These are phyloP conservation scores for Camelina laxa DNA, from an alignment of 345 rosid species.

Conservation along the genomic window DNA sequence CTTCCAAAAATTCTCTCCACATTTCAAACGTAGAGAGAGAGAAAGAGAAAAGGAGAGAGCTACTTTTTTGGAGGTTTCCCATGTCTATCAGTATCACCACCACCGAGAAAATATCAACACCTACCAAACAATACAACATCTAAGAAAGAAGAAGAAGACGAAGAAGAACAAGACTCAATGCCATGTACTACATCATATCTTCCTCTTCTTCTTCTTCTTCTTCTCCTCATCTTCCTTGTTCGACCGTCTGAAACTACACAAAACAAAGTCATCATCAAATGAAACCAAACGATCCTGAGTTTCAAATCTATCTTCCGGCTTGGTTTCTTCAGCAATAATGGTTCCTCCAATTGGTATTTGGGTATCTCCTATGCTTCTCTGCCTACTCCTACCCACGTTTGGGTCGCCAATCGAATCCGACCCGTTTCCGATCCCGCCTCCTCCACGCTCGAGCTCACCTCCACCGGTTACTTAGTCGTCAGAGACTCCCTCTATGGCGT, in stretches of 20 bases:
- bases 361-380: slow-evolving; percentile 43
- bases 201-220: background rate
- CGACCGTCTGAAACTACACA: background rate
- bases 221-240: slow-evolving; percentile 35
- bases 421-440: slow-evolving; percentile 51
- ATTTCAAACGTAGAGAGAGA: background rate
- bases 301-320: slow-evolving; percentile 51
- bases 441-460: slow-evolving; percentile 51
- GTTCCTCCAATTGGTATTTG: slow-evolving; percentile 36
- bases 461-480: slow-evolving; percentile 56
- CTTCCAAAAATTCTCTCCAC: slow-evolving; percentile 27
- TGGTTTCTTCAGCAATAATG: slow-evolving; percentile 44
- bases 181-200: slow-evolving; percentile 25
- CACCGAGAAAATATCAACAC: slow-evolving; percentile 18
- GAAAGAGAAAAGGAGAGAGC: background rate
- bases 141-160: background rate
- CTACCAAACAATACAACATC: slow-evolving; percentile 17
- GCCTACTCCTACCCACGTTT: slow-evolving; percentile 33
- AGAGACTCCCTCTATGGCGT: slow-evolving; percentile 34
- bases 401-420: slow-evolving; percentile 62
- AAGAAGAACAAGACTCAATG: slow-evolving; percentile 31
- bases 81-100: slow-evolving; percentile 32
- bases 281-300: slow-evolving; percentile 56
- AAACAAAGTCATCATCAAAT: slow-evolving; percentile 45
- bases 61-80: slow-evolving; percentile 37